Evolutionary conservation across 2,329 filamentous ascomycete species (phyloP).

Genomic region (Penicillium glabrum): DNA sequence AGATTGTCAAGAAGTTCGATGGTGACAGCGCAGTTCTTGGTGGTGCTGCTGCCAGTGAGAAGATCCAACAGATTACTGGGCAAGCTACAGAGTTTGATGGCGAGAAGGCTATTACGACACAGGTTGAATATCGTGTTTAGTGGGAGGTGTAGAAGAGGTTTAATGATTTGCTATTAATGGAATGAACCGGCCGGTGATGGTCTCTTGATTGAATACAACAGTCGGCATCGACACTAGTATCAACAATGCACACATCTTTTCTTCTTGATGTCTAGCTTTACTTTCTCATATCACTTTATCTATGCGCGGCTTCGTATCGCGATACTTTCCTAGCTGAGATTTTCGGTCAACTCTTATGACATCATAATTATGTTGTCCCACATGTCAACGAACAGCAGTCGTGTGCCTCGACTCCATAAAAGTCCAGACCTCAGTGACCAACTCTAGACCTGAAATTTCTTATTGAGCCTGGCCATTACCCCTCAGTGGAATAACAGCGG

Average conservation of each 20-base stretch:
- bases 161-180: not conserved
- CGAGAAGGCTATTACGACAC: constrained; percentile 12
- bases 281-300: too few species aligned
- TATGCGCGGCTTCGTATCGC: too few species aligned
- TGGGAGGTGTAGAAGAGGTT: not conserved
- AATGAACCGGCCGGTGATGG: not conserved
- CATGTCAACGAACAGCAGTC: not conserved
- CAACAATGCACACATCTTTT: too few species aligned
- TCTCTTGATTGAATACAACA: not conserved
- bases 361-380: too few species aligned
- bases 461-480: not conserved
- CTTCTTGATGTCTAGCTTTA: too few species aligned
- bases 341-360: too few species aligned
- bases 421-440: not conserved
- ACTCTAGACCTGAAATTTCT: not conserved
- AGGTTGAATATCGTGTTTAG: constrained; percentile 3
- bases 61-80: constrained; percentile 7
- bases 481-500: not conserved
- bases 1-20: constrained; percentile 37
- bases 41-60: constrained; percentile 12
- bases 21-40: constrained; percentile 18
- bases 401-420: not conserved
- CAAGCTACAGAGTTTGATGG: not conserved
- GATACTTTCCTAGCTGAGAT: too few species aligned
- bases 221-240: too few species aligned